Percentiles rank a stretch among this genome's conserved stretches.
Evolutionary conservation across 164 flowering plant species (phyloP).

Genomic region (Stephania japonica): DNA sequence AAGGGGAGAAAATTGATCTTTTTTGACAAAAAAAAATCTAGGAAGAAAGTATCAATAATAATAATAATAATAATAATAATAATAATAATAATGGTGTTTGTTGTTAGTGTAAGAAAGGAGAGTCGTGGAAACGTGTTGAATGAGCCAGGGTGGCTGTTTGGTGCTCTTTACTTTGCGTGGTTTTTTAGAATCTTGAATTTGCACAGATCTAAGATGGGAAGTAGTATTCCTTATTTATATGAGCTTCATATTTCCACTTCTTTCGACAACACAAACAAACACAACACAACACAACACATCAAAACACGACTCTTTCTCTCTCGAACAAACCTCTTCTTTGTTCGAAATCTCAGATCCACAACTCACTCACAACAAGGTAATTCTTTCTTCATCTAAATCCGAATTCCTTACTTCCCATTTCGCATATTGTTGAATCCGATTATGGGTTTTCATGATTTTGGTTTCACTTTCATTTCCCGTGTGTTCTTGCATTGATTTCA

Average conservation of each 20-base stretch:
- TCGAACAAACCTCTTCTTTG: neutral
- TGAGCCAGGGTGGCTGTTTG: conserved; percentile 2
- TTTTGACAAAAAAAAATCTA: no score
- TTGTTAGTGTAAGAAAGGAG: no score
- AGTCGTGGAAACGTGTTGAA: conserved; percentile 1
- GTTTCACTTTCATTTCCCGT: neutral
- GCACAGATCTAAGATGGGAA: conserved; percentile 12
- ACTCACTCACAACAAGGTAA: neutral
- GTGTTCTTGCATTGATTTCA: no score
- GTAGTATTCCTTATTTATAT: conserved; percentile 17
- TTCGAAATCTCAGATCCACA: neutral
- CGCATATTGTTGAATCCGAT: neutral
- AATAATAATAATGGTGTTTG: no score
- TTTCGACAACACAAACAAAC: no score
- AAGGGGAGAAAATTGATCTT: no score
- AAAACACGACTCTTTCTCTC: neutral
- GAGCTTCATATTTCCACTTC: neutral
- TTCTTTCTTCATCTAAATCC: no score
- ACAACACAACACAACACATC: no score
- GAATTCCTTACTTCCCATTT: no score
- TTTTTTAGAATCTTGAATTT: neutral
- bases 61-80: no score
- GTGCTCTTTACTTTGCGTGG: neutral
- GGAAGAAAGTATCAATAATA: no score
- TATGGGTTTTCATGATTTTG: neutral